Conservation (phyloP, 176 grass and related monocot species). For the Eragrostis curvula region DNA sequence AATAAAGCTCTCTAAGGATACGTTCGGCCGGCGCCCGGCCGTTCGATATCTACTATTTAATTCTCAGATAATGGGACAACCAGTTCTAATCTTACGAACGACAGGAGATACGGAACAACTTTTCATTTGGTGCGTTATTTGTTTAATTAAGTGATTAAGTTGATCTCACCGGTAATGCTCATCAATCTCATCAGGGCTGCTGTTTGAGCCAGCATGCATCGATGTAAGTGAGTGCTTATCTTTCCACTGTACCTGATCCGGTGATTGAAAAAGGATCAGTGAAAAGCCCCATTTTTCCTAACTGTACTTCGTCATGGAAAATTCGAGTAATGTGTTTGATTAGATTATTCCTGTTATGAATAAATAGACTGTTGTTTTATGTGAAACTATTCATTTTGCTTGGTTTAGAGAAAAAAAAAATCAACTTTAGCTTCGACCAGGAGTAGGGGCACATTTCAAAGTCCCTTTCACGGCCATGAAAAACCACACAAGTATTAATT, state of each 20-base stretch:
- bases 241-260: neutral
- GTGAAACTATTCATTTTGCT: neutral
- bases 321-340: neutral
- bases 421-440: neutral
- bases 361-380: neutral
- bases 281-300: neutral
- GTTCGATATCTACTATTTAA: conserved; percentile 17
- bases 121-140: conserved; percentile 41
- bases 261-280: neutral
- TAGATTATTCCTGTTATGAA: neutral
- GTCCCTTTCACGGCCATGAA: neutral
- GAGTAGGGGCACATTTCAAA: neutral
- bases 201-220: neutral
- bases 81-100: conserved; percentile 27
- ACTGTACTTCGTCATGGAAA: neutral
- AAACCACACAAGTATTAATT: neutral
- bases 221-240: neutral
- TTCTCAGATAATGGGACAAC: conserved; percentile 7
- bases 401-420: neutral
- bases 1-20: neutral
- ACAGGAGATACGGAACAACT: conserved; percentile 41
- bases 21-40: conserved; percentile 1
- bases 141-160: conserved; percentile 21
- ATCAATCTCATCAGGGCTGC: conserved; percentile 24
- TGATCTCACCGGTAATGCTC: conserved; percentile 30